Conservation (phyloP, 2,329 filamentous ascomycete species). For the Talaromyces sp. region DNA sequence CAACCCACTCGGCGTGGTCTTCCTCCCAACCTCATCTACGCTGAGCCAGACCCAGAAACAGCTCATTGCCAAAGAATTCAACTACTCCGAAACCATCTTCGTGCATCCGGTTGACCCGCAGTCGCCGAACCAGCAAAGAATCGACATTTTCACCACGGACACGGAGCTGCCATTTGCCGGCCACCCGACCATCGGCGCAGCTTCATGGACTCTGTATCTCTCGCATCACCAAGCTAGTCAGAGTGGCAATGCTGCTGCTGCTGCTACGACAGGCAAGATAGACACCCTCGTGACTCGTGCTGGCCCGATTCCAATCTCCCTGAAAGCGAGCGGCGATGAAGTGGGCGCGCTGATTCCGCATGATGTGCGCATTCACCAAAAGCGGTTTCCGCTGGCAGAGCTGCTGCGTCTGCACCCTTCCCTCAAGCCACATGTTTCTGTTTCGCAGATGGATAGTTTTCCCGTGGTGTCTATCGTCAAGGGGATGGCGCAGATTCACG, state of each 20-base stretch:
- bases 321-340: conserved; percentile 8
- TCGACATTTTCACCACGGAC: conserved; percentile 52
- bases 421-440: conserved; percentile 16
- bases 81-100: conserved; percentile 54
- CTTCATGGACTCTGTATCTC: conserved; percentile 39
- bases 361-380: conserved; percentile 29
- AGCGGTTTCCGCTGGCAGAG: conserved; percentile 19
- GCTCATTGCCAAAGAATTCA: conserved; percentile 52
- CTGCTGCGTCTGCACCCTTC: conserved; percentile 22
- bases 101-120: conserved; percentile 31
- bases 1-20: conserved; percentile 54
- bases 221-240: conserved; percentile 11
- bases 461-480: conserved; percentile 36
- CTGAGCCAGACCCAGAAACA: conserved; percentile 48
- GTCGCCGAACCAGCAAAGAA: conserved; percentile 16
- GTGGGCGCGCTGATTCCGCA: conserved; percentile 25
- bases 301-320: conserved; percentile 48
- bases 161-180: conserved; percentile 54
- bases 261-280: not conserved
- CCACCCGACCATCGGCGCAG: conserved; percentile 54
- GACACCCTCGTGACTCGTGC: conserved; percentile 50
- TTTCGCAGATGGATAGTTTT: conserved; percentile 12
- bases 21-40: conserved; percentile 32
- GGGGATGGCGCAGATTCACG: conserved; percentile 54
- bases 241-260: conserved; percentile 4